Evolutionary conservation across 2,329 filamentous ascomycete species (phyloP), one percentile per base, ranked within the genome.

Genomic region (Colletotrichum simmondsii): DNA sequence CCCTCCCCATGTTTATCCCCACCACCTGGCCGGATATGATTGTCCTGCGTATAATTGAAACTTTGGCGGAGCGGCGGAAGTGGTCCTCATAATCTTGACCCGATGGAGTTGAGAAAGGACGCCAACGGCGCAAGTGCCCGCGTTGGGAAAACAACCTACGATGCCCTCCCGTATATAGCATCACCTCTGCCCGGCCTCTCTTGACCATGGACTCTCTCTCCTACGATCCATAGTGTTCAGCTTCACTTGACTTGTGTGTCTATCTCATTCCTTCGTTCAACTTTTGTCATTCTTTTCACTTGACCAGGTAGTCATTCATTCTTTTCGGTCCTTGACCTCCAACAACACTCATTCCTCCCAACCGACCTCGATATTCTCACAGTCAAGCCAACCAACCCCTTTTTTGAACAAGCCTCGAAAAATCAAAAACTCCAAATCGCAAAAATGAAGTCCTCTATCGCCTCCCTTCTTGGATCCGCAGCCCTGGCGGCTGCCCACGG

Each of bases 401-500:
- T 69, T 59, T 46, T 32, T n/a, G 24, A 57, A 19, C 61, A 46
- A 67, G 8, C 35, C 7, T 10, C 26, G 10, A 35, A 22, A 14
- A 14, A 28, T 8, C 26, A 11, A 42, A 64, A 42, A 64, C 35
- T 14, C 11, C 16, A 73, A n/a, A n/a, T 28, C 71, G 67, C 59
- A 64, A 75, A 61, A 65, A 75, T 75, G 73, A 75, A 75, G 71
- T 75, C 67, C 71, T 53, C 68, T 74, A 37, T 81, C 37, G 59
- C 76, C 14, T 73, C 78, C 49, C 37, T 71, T 62, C 63, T 82
- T 46, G 76, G 78, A 74, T 75, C 78, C 49, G 83, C 84, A 65
- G 82, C 83, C 76, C 77, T 84, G 73, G 85, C 83, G 68, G 82
- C 85, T 58, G 86, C 83, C 64, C 87, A 89, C 74, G 87, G 87